A percentile compares a stretch with the other conserved stretches of the same genome.
Conservation (phyloP, 2,329 filamentous ascomycete genomes). For the Colletotrichum orchidophilum region DNA sequence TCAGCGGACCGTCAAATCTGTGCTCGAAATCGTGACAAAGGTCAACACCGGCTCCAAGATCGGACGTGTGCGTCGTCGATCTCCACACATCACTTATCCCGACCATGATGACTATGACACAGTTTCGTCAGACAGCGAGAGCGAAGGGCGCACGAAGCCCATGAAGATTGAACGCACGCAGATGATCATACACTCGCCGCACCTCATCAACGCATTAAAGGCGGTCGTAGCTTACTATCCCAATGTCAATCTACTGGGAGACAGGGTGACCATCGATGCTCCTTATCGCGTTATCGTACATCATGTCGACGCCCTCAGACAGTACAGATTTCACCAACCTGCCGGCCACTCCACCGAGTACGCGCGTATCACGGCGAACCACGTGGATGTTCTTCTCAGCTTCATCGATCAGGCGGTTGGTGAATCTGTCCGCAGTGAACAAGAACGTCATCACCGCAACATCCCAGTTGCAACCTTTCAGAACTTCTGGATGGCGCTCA, state of each 20-base stretch:
- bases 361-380: constrained; percentile 48
- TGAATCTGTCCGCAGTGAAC: constrained; percentile 49
- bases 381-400: constrained; percentile 55
- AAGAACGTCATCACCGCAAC: constrained; percentile 48
- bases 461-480: constrained; percentile 55
- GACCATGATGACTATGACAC: constrained; percentile 36
- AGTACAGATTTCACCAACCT: constrained; percentile 54
- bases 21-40: constrained; percentile 55
- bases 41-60: constrained; percentile 40
- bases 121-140: constrained; percentile 36
- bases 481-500: constrained; percentile 56
- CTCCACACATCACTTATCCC: background rate
- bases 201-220: constrained; percentile 57
- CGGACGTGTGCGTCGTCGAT: constrained; percentile 19
- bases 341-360: constrained; percentile 52
- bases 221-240: constrained; percentile 61
- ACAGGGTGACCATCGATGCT: constrained; percentile 49
- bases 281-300: constrained; percentile 61
- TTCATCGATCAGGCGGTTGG: constrained; percentile 53
- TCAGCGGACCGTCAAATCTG: constrained; percentile 40
- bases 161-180: constrained; percentile 44
- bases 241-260: constrained; percentile 47
- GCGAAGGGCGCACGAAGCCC: constrained; percentile 38
- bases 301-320: constrained; percentile 52
- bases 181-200: constrained; percentile 55